Evolutionary conservation across 2,329 filamentous ascomycete species (phyloP).

Genomic region (Alternaria viburni): DNA sequence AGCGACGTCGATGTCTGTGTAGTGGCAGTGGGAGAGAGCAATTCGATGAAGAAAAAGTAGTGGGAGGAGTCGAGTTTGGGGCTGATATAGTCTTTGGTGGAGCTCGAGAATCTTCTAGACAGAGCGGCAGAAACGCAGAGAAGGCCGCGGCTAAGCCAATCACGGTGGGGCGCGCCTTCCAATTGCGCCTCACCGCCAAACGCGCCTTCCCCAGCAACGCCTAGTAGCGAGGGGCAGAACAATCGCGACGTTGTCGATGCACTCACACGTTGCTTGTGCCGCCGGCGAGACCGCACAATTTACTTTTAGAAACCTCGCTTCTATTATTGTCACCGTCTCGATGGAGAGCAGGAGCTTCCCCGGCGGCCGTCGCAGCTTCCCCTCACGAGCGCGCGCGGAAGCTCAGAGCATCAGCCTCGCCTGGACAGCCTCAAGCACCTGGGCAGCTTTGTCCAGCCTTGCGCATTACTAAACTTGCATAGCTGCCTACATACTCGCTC

Average conservation of each 20-base stretch:
- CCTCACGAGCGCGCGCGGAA: neutral
- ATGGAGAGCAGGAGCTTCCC: neutral
- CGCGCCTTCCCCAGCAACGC: constrained; percentile 25
- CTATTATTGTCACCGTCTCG: neutral
- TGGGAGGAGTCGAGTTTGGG: constrained; percentile 30
- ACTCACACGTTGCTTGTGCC: neutral
- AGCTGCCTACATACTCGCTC: constrained; percentile 11
- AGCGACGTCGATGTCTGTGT: constrained; percentile 29
- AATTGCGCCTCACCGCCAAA: constrained; percentile 34
- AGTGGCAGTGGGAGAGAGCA: constrained; percentile 23
- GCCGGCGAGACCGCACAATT: neutral
- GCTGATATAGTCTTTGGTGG: constrained; percentile 42
- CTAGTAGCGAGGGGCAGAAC: constrained; percentile 20
- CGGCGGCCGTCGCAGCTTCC: neutral
- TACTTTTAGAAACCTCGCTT: neutral
- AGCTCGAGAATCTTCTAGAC: constrained; percentile 49
- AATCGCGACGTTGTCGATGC: constrained; percentile 3
- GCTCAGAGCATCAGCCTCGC: neutral
- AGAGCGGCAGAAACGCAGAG: constrained; percentile 42
- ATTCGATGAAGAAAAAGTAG: constrained; percentile 31
- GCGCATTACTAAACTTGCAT: constrained; percentile 1
- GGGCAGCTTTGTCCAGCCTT: constrained; percentile 13
- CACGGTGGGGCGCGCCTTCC: constrained; percentile 13
- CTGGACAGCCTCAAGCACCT: neutral
- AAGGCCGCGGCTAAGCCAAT: constrained; percentile 36